Percentiles rank a stretch among this genome's conserved stretches.
Evolutionary conservation across 164 flowering plant species (phyloP).

Genomic region (Chimonanthus praecox): DNA sequence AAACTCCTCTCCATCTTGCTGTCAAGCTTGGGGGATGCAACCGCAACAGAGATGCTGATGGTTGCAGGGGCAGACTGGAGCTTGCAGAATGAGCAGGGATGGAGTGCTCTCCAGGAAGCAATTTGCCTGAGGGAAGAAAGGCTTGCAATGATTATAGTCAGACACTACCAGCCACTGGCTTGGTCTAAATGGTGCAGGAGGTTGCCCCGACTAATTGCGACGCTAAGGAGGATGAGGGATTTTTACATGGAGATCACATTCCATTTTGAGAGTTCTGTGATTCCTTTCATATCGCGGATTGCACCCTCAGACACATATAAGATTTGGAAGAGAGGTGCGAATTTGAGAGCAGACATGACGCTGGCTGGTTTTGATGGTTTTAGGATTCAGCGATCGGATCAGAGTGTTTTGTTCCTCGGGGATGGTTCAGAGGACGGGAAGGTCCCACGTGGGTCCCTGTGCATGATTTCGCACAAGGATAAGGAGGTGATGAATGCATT

Average conservation of each 20-base stretch:
- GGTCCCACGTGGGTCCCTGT: constrained; percentile 64
- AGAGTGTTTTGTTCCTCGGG: constrained; percentile 77
- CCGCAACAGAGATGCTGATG: constrained; percentile 71
- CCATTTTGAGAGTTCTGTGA: constrained; percentile 88
- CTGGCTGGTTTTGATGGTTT: constrained; percentile 91
- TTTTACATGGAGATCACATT: constrained; percentile 91
- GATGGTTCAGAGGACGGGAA: constrained; percentile 87
- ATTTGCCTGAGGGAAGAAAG: constrained; percentile 63
- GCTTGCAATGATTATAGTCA: constrained; percentile 64
- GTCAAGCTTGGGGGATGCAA: constrained; percentile 66
- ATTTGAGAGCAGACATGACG: constrained; percentile 89
- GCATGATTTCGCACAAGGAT: constrained; percentile 75
- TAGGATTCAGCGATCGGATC: constrained; percentile 80
- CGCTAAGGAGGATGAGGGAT: constrained; percentile 81
- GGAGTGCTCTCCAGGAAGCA: constrained; percentile 93
- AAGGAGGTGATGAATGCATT: constrained; percentile 83
- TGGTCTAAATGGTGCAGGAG: constrained; percentile 95
- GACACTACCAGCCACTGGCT: constrained; percentile 81
- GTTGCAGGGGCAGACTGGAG: constrained; percentile 86
- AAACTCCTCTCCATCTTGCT: constrained; percentile 83
- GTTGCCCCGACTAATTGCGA: constrained; percentile 64
- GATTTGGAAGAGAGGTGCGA: constrained; percentile 87
- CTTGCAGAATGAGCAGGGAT: constrained; percentile 71
- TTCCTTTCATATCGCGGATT: constrained; percentile 77
- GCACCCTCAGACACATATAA: constrained; percentile 91